Evolutionary conservation across 495 filamentous ascomycete species (phyloP), one percentile per base, ranked within the genome.

Genomic region (Cryomyces minteri): DNA sequence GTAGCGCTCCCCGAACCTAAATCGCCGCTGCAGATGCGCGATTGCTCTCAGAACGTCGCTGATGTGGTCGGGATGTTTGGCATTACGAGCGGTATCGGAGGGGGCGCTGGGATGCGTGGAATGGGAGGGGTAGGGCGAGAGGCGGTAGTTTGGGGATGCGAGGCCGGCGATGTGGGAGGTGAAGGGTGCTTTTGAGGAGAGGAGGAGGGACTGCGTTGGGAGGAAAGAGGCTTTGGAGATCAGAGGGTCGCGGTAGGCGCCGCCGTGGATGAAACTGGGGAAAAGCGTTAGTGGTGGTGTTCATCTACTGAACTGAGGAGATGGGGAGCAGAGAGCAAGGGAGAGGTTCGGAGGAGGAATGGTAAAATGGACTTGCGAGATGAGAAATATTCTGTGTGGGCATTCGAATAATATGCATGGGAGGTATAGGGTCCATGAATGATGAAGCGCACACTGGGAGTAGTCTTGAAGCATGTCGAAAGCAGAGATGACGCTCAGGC

Each of bases 231-330:
- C 48, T 12, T 72, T 61, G 43, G 67, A 71, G 18, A 77, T 59
- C 40, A 57, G 58, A 40, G 85, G 85, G 55, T 93, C 86, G 47
- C 82, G 74, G 82, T 84, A 94, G 54, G 81, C 87, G 54, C 87
- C 87, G 53, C 88, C 85, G 64, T 93, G 88, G 58, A 94, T 79
- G 63, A 76, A 87, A 53, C 80, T 75, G 14, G 31, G 34, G 34
- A 1, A 25, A 25, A 2, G 18, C 18, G 18, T 25, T 25, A 25
- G 18, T 25, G 18, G 18, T 25, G 18, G 18, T 25, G 18, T 2
- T 25, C 1, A 25, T 25, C 1, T 25, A 25, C 2, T 25, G 18
- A 25, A 25, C 2, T 25, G 18, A 25, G 18, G 18, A 25, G 2
- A 2, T 2, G 18, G 18, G 18, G 18, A 25, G 18, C 1, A 25